Conservation (phyloP, 176 grass and related monocot genomes). For the Eremochloa ophiuroides region DNA sequence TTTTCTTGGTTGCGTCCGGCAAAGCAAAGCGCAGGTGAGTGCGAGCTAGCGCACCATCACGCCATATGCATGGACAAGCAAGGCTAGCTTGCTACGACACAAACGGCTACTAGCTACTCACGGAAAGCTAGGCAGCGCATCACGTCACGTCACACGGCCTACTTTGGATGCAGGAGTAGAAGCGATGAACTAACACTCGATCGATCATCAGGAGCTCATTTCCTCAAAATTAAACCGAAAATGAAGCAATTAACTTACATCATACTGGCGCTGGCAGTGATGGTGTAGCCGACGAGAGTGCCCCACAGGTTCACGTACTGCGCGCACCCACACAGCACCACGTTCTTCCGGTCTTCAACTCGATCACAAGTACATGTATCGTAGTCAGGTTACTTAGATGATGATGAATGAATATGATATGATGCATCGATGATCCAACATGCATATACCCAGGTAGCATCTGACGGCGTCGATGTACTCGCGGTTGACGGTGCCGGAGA, state of each 20-base stretch:
- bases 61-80: not conserved
- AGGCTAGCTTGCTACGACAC: not conserved
- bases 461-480: slow-evolving; percentile 84
- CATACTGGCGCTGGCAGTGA: slow-evolving; percentile 52
- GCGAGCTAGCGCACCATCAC: not conserved
- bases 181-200: too few relatives aligned
- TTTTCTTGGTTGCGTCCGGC: not conserved
- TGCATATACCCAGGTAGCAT: slow-evolving; percentile 58
- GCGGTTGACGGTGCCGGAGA: slow-evolving; percentile 59
- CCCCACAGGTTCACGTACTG: slow-evolving; percentile 98
- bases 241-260: too few relatives aligned
- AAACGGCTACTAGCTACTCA: not conserved
- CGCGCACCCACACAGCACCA: slow-evolving; percentile 77
- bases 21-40: slow-evolving; percentile 10
- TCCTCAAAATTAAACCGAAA: too few relatives aligned
- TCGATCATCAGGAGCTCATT: too few relatives aligned
- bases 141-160: not conserved
- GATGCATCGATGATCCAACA: too few relatives aligned
- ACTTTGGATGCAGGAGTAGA: too few relatives aligned
- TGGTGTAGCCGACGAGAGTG: slow-evolving; percentile 90
- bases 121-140: not conserved
- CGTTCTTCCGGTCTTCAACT: slow-evolving; percentile 36
- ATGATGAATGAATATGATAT: too few relatives aligned
- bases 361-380: too few relatives aligned
- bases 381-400: too few relatives aligned